A percentile compares a stretch with the other conserved stretches of the same genome.
These are phyloP conservation scores for Umbelopsis sp. DNA, from an alignment of 192 early-diverging fungal genomes.

Conservation along the genomic window DNA sequence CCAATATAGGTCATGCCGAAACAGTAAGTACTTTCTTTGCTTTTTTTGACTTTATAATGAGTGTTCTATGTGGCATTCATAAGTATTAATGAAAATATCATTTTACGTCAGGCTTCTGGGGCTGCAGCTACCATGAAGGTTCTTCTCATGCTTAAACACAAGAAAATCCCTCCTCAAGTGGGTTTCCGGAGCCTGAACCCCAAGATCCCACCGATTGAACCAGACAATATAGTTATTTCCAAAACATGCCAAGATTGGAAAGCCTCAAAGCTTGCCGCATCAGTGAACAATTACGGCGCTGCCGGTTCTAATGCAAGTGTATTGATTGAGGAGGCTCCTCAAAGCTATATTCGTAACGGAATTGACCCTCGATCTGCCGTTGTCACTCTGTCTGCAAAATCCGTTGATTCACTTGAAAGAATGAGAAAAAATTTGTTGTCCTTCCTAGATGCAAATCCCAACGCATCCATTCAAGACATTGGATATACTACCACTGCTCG, in stretches of 20 bases:
- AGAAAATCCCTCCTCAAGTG: slow-evolving; percentile 4
- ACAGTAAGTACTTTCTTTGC: neutral
- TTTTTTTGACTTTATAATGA: neutral
- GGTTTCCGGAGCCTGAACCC: neutral
- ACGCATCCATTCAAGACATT: neutral
- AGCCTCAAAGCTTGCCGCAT: neutral
- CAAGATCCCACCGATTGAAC: neutral
- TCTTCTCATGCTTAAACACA: neutral
- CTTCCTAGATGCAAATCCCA: neutral
- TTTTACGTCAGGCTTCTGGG: slow-evolving; percentile 16
- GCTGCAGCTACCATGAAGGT: neutral
- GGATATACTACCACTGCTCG: slow-evolving; percentile 13
- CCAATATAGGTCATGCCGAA: slow-evolving; percentile 19
- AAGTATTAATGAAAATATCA: neutral
- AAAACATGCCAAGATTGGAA: neutral
- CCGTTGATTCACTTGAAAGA: neutral
- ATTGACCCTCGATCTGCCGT: neutral
- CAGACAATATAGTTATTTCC: neutral
- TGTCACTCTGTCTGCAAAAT: slow-evolving; percentile 7
- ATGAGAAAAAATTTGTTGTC: slow-evolving; percentile 1
- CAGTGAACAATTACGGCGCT: neutral
- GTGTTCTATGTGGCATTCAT: neutral
- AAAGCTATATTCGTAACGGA: neutral
- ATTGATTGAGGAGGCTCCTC: slow-evolving; percentile 6
- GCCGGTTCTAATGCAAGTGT: neutral